Evolutionary conservation across 805 yeast species (phyloP).

Genomic region (Wickerhamomyces canadensis): DNA sequence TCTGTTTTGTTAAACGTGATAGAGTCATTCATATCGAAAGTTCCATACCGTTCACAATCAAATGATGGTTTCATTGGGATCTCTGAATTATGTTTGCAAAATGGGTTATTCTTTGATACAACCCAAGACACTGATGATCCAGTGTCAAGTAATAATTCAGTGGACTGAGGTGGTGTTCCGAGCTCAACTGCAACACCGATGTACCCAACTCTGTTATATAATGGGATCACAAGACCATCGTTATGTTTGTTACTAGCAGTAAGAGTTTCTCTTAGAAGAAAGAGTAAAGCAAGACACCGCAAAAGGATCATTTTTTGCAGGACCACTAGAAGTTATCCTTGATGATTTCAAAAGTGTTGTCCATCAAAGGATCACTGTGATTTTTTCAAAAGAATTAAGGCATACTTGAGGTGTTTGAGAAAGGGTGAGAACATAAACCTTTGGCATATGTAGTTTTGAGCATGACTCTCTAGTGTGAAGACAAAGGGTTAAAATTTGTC

Average conservation of each 20-base stretch:
- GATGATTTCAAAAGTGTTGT: no score
- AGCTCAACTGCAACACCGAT: conserved; percentile 5
- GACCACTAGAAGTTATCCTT: no score
- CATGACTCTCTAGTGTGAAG: no score
- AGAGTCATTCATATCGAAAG: conserved; percentile 1
- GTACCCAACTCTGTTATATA: conserved; percentile 8
- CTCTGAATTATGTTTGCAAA: conserved; percentile 4
- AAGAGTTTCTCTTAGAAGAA: no score
- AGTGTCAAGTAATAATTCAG: conserved; percentile 29
- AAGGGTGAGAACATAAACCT: no score
- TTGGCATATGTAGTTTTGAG: no score
- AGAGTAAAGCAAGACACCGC: no score
- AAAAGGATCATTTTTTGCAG: no score
- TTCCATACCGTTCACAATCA: conserved; percentile 7
- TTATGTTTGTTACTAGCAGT: not conserved
- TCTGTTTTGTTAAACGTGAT: conserved; percentile 2
- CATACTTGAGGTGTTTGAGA: no score
- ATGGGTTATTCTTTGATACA: conserved; percentile 14
- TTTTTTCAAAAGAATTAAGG: no score
- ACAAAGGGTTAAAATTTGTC: no score
- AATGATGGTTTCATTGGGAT: not conserved
- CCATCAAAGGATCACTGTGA: no score
- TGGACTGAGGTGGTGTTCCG: conserved; percentile 21
- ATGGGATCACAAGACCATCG: conserved; percentile 5
- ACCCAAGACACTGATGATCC: conserved; percentile 33